Evolutionary conservation across 148 eudicot species (phyloP).

Genomic region (Rhododendron simsii): DNA sequence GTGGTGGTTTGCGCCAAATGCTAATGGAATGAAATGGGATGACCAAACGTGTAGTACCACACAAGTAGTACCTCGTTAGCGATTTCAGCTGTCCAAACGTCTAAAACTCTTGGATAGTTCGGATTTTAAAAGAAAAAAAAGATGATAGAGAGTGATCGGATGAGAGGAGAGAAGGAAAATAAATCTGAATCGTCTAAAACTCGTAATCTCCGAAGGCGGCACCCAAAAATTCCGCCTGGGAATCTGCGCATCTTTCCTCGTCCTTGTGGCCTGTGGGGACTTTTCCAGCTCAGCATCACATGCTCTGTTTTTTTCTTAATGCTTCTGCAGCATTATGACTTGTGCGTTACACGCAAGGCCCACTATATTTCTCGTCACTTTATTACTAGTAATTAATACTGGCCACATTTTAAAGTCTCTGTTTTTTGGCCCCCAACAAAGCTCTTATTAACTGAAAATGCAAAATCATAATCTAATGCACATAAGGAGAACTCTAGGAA

Average conservation of each 20-base stretch:
- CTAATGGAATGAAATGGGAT: neutral
- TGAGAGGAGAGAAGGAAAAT: rapidly evolving
- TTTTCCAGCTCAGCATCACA: conserved; percentile 32
- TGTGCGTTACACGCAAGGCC: conserved; percentile 35
- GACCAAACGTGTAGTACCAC: no score
- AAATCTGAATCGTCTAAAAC: no score
- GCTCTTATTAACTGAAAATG: neutral
- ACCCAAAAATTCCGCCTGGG: neutral
- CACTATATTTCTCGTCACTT: conserved; percentile 15
- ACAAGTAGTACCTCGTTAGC: no score
- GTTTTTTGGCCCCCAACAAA: neutral
- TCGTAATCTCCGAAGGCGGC: no score
- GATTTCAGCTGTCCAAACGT: no score
- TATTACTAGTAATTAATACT: neutral
- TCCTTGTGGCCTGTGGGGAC: neutral
- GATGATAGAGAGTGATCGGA: no score
- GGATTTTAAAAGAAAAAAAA: no score
- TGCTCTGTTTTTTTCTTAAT: conserved; percentile 6
- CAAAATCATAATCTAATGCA: neutral
- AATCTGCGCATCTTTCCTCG: neutral
- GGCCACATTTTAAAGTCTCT: neutral
- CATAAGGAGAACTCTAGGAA: neutral
- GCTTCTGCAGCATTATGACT: conserved; percentile 11
- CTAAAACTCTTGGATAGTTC: no score
- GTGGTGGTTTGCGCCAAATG: neutral